phyloP scores from a whole-genome alignment of 139 green algal species.

The Asterochloris erici region DNA sequence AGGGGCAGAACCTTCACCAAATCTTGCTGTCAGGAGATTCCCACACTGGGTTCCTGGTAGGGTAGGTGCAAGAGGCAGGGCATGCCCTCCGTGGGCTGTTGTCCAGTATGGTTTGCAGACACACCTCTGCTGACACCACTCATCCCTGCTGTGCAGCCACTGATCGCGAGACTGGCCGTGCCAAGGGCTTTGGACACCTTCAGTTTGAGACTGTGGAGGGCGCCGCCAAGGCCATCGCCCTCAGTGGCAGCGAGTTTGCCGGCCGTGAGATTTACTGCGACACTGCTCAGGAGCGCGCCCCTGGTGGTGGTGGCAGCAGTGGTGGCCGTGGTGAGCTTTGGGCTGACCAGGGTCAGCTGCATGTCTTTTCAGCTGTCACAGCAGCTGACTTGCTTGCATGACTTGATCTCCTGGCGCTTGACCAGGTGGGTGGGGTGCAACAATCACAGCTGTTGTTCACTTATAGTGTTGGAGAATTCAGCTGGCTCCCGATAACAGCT shows the following conservation, averaged over 20 bases:
- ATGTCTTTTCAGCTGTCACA: too few relatives aligned
- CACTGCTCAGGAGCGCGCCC: conserved; percentile 40
- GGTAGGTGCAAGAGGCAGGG: not conserved
- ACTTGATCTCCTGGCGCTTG: too few relatives aligned
- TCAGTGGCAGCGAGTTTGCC: conserved; percentile 42
- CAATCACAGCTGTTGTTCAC: too few relatives aligned
- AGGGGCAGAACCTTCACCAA: too few relatives aligned
- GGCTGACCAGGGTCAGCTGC: too few relatives aligned
- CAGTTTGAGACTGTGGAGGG: conserved; percentile 51
- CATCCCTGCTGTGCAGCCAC: not conserved
- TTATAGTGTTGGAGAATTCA: too few relatives aligned
- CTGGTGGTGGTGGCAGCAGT: not conserved
- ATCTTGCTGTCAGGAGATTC: too few relatives aligned
- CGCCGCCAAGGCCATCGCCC: conserved; percentile 42
- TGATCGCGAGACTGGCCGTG: conserved; percentile 39
- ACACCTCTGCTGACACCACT: not conserved
- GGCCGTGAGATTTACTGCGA: conserved; percentile 65
- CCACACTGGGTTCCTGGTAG: not conserved
- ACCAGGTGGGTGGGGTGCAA: too few relatives aligned
- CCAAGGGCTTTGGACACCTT: conserved; percentile 69
- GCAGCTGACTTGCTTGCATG: too few relatives aligned
- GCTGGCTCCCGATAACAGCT: too few relatives aligned
- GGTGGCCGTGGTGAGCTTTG: not conserved
- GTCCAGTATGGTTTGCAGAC: not conserved
- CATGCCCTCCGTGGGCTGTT: not conserved